Evolutionary conservation across 495 filamentous ascomycete genomes (phyloP).

Genomic region (Apiosordaria backusii): DNA sequence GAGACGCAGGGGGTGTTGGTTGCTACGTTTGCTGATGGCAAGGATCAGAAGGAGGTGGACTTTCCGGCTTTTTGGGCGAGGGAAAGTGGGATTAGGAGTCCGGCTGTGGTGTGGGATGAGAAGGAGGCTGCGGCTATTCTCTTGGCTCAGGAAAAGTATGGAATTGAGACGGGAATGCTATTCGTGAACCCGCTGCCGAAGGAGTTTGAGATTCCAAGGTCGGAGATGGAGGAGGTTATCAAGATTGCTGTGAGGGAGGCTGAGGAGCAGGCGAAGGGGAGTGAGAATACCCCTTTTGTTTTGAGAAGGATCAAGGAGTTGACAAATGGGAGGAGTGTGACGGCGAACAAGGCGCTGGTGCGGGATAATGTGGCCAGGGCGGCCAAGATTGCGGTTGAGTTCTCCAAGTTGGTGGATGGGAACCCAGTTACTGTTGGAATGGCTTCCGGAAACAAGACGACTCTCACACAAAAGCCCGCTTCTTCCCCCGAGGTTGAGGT

Average conservation of each 20-base stretch:
- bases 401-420: conserved; percentile 54
- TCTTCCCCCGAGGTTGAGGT: conserved; percentile 2
- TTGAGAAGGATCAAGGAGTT: conserved; percentile 76
- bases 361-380: conserved; percentile 76
- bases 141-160: conserved; percentile 53
- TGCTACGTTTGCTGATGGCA: conserved; percentile 79
- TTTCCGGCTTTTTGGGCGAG: conserved; percentile 88
- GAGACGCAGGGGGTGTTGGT: conserved; percentile 90
- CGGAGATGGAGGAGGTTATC: conserved; percentile 72
- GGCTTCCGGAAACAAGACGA: conserved; percentile 11
- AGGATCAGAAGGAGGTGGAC: conserved; percentile 56
- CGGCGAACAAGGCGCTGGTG: conserved; percentile 74
- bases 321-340: conserved; percentile 66
- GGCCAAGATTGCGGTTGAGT: conserved; percentile 71
- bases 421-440: conserved; percentile 11
- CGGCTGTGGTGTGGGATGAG: conserved; percentile 67
- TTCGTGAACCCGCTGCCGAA: conserved; percentile 87
- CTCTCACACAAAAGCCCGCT: conserved; percentile 1
- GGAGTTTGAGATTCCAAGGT: conserved; percentile 63
- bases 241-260: conserved; percentile 70
- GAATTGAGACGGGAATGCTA: conserved; percentile 67
- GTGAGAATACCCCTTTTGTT: conserved; percentile 85
- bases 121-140: conserved; percentile 82
- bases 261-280: conserved; percentile 64
- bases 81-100: conserved; percentile 78